Base-by-base conservation (phyloP, 345 rosid species). In the Citrus glauca region DNA sequence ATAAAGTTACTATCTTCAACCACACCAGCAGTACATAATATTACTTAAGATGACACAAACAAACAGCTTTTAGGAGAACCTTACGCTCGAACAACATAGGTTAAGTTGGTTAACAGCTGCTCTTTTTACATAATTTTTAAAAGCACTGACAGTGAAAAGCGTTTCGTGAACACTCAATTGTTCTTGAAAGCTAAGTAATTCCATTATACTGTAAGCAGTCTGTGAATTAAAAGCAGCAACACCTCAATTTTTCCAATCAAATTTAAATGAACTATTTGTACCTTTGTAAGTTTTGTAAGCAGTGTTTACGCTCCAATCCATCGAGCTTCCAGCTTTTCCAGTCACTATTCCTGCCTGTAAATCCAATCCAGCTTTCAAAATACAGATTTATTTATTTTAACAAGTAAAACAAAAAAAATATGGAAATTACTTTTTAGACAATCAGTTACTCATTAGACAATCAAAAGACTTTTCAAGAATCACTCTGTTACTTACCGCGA, bases 211-310 rank as follows among this genome's bases (percentile, higher is more conserved):
- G 50, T 45, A 45, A 45, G 5, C 0, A 0, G 5, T 1, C 50
- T 0, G 17, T 45, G 50, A 45, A 45, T 45, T 45, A 45, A 13
- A 11, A 45, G 50, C 17, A 0, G 17, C 50, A 11, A 3, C 17
- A 45, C 17, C 50, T 45, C 17, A 45, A 45, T 11, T 45, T 45
- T 45, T 45, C 50, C 50, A 62, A 2, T 14, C 7, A 28, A 62
- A 28, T 25, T 25, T 1, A 14, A 28, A 30, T 28, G 71, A 20
- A 30, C 7, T 2, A 20, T 16, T 25, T 37, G 40, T 85, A 91
- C 98, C 98, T 92, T 95, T 95, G 80, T 85, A 92, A 57, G 89
- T 84, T 78, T 95, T 95, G 79, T 89, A 91, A 6, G 95, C 91
- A 83, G 86, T 93, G 72, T 80, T 93, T 22, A 85, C 97, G 78